Base-by-base conservation (phyloP, 345 rosid genomes). In the Leavenworthia alabamica region DNA sequence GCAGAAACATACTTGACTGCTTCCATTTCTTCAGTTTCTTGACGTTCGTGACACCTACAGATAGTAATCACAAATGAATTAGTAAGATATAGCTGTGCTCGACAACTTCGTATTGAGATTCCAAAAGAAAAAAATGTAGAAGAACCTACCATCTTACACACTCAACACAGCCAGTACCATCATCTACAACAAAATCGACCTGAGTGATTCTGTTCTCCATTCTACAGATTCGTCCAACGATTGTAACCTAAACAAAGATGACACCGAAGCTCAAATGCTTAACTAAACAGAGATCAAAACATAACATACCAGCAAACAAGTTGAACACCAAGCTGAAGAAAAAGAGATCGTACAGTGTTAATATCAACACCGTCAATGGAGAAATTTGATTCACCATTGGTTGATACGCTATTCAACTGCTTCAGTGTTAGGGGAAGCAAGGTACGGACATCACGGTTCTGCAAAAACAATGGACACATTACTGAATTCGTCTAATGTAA, bases 101-200 rank as follows among this genome's bases (percentile, higher is more conserved):
- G 22, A 20, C 27, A 7, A 32, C 41, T 9, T 20, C 1, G 35
- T 16, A 36, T 28, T 7, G 22, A 47, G 26, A 0, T 16, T 27
- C n/a, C 2, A 29, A 14, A 10, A n/a, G 27, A 54, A 16, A 20
- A 0, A 31, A 14, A 43, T n/a, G 29, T 19, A 6, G 5, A 64
- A 31, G 72, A 31, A 83, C 86, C 78, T 43, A 89, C 98, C 96
- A 89, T 82, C 79, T 85, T 66, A 80, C 75, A 73, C 98, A 89
- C 37, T 89, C 96, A 62, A 89, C 74, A 64, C 74, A 77, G 65
- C 90, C 95, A 0, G 95, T 92, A 57, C 98, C 93, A 29, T 89
- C 98, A 59, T 92, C 96, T 36, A 86, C 65, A 16, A 80, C 65
- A 60, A 89, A 81, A 22, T 86, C 74, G 52, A 84, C 77, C 63